Evolutionary conservation across 331 rosid genomes (phyloP).

Genomic region (Stylosanthes scabra): DNA sequence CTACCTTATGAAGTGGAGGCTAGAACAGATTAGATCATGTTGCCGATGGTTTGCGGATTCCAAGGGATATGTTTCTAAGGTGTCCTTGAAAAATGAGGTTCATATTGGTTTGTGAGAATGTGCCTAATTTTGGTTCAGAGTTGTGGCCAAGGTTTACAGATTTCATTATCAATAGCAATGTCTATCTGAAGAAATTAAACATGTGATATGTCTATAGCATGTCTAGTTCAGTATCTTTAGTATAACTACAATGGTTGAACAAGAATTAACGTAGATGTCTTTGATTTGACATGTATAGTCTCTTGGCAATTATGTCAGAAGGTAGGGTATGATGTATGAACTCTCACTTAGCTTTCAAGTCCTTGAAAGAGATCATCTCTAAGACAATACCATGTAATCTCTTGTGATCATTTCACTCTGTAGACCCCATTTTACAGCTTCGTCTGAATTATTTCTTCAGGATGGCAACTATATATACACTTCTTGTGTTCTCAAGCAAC

Average conservation of each 20-base stretch:
- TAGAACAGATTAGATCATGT: neutral
- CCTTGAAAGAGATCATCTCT: constrained; percentile 15
- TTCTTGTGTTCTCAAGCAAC: constrained; percentile 15
- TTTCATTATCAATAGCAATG: neutral
- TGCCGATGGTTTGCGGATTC: neutral
- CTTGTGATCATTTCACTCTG: constrained; percentile 42
- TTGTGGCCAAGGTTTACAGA: neutral
- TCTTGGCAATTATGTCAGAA: constrained; percentile 21
- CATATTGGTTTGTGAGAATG: constrained; percentile 3
- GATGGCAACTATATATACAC: constrained; percentile 37
- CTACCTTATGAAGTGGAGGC: neutral
- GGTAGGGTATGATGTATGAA: neutral
- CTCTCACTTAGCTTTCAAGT: constrained; percentile 1
- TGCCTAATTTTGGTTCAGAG: neutral
- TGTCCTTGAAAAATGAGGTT: constrained; percentile 18
- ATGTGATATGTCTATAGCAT: constrained; percentile 40
- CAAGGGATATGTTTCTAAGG: neutral
- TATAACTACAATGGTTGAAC: no score
- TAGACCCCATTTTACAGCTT: constrained; percentile 14
- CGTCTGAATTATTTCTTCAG: neutral
- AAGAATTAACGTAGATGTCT: no score
- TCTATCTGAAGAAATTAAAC: constrained; percentile 23
- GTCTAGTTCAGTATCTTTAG: neutral
- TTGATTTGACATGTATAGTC: constrained; percentile 6
- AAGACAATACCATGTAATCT: constrained; percentile 52